phyloP scores from a whole-genome alignment of 2,329 filamentous ascomycete species.

The Colletotrichum costaricense region DNA sequence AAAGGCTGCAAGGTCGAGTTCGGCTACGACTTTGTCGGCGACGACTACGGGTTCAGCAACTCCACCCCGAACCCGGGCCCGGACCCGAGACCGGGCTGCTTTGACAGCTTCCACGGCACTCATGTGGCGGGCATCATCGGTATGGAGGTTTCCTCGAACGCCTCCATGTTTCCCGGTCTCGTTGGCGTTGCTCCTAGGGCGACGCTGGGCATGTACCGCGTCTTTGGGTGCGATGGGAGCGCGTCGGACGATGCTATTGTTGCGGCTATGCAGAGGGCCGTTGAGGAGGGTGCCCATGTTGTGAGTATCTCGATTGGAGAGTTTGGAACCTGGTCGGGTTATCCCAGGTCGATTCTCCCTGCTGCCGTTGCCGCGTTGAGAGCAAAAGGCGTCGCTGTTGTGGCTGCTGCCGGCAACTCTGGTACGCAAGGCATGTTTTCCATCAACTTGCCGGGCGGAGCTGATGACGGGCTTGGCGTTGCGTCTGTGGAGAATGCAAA shows the following conservation, averaged over 20 bases:
- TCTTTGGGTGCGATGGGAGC: conserved; percentile 36
- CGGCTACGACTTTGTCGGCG: conserved; percentile 40
- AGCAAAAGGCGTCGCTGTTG: conserved; percentile 62
- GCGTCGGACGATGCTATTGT: conserved; percentile 39
- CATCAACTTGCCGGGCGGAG: conserved; percentile 59
- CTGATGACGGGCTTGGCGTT: conserved; percentile 58
- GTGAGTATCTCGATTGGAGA: conserved; percentile 42
- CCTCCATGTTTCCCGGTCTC: conserved; percentile 28
- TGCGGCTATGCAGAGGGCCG: conserved; percentile 40
- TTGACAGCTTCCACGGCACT: conserved; percentile 42
- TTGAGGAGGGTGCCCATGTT: conserved; percentile 42
- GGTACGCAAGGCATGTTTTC: conserved; percentile 60
- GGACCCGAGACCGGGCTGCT: conserved; percentile 38
- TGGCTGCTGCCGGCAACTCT: conserved; percentile 62
- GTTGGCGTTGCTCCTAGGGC: conserved; percentile 41
- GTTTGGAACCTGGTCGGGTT: conserved; percentile 16
- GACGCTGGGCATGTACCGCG: conserved; percentile 39
- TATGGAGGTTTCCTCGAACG: conserved; percentile 13
- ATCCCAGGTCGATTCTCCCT: conserved; percentile 38
- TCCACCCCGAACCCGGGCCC: conserved; percentile 28
- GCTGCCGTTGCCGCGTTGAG: conserved; percentile 62
- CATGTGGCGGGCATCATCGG: conserved; percentile 40
- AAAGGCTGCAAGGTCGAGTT: conserved; percentile 31
- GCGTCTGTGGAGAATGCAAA: conserved; percentile 61
- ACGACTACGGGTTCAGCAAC: conserved; percentile 28